A percentile compares a stretch with the other conserved stretches of the same genome.
phyloP scores from a whole-genome alignment of 305 asterid species.

The Rubia peregrina region DNA sequence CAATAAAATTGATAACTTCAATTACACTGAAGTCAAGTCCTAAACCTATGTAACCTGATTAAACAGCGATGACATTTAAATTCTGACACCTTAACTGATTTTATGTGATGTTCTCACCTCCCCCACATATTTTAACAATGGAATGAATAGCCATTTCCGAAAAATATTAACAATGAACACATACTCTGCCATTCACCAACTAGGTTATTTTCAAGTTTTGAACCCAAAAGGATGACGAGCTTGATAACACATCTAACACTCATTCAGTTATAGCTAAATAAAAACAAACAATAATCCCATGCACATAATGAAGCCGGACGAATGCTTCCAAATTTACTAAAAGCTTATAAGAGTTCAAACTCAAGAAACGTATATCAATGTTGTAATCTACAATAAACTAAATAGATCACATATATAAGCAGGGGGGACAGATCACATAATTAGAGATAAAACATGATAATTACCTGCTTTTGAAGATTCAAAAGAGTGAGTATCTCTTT shows the following conservation, averaged over 20 bases:
- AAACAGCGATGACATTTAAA: background rate
- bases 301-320: background rate
- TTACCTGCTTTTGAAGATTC: slow-evolving; percentile 92
- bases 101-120: background rate
- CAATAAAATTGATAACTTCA: background rate
- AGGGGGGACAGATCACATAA: background rate
- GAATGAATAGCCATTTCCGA: background rate
- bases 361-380: background rate
- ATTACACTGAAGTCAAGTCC: background rate
- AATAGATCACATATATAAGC: background rate
- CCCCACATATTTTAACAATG: no score
- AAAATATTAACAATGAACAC: background rate
- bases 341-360: background rate
- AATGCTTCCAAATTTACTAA: background rate
- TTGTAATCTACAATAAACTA: background rate
- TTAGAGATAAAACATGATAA: background rate
- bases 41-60: slow-evolving; percentile 2
- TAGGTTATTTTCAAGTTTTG: background rate
- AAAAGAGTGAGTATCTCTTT: slow-evolving; percentile 83
- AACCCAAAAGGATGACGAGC: background rate
- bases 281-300: background rate
- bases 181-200: background rate
- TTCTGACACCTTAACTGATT: background rate
- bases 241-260: background rate
- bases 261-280: background rate